These are phyloP conservation scores for Colletotrichum sp. DNA, from an alignment of 2,329 filamentous ascomycete genomes.

Conservation along the genomic window DNA sequence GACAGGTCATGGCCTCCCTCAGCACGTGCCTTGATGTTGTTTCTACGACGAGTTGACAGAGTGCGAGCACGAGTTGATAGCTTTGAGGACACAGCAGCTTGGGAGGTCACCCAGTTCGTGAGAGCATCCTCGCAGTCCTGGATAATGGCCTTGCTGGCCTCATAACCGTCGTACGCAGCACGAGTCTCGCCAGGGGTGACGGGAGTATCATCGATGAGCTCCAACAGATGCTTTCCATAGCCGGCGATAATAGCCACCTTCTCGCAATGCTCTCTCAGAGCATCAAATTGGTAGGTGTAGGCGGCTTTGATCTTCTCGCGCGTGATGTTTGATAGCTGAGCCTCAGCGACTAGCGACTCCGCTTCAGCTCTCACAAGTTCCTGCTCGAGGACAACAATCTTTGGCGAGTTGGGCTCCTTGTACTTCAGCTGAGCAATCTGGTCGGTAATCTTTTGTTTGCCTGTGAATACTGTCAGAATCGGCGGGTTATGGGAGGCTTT, in stretches of 20 bases:
- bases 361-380: constrained; percentile 98
- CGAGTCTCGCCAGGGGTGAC: constrained; percentile 97
- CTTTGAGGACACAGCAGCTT: constrained; percentile 85
- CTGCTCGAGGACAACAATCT: constrained; percentile 97
- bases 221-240: constrained; percentile 97
- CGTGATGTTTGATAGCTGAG: constrained; percentile 98
- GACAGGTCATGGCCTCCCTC: constrained; percentile 80
- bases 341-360: constrained; percentile 97
- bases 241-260: constrained; percentile 98
- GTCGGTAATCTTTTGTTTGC: constrained; percentile 99
- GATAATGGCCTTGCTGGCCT: constrained; percentile 98
- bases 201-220: constrained; percentile 94
- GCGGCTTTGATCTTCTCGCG: constrained; percentile 99
- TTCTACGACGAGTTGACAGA: constrained; percentile 82
- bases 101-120: constrained; percentile 94
- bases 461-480: constrained; percentile 46
- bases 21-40: constrained; percentile 67
- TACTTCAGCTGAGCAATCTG: constrained; percentile 99
- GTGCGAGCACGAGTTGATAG: constrained; percentile 87
- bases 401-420: constrained; percentile 98
- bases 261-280: constrained; percentile 94
- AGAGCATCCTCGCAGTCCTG: constrained; percentile 98
- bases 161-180: constrained; percentile 95
- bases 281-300: constrained; percentile 98
- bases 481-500: background rate